Base-by-base conservation (phyloP, 805 yeast species). In the Kregervanrija fluxuum region DNA sequence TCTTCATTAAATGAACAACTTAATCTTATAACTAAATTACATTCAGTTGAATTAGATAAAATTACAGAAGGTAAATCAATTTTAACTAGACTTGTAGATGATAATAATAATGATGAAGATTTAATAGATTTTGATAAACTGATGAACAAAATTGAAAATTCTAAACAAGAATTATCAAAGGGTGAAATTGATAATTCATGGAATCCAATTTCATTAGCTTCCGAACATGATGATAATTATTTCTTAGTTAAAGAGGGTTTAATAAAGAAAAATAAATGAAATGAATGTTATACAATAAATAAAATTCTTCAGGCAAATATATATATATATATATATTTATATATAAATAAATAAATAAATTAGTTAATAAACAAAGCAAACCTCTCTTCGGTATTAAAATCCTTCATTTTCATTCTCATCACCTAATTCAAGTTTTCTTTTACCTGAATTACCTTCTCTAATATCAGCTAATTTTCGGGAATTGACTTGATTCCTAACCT, bases 401-500 rank as follows among this genome's bases (percentile, higher is more conserved):
- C 43, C 45, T 10, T 42, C 49, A 2, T 51, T 16, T 33, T 38
- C 46, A 15, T 38, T 35, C 12, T 75, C 85, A 17, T 77, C 83
- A 35, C 82, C 85, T 46, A 84, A 59, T 22, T 75, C 78, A 48
- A 82, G 67, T 62, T 81, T 82, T 56, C 91, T 81, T 62, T 82
- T 84, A 43, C 93, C 91, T 8, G 79, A 69, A 49, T 80, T 69
- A 54, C 84, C 77, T 37, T 72, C 73, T 53, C 68, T 58, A n/a
- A 79, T 65, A 8, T 86, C 84, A 3, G 90, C 85, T 55, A 83
- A 66, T 55, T 85, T 82, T 49, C 83, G 79, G 5, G 85, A 74
- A n/a, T 79, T 83, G 12, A 81, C 87, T 68, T 91, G 98, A 54
- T 75, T 79, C 60, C 74, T 75, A 33, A 88, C 95, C 69, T 85